Base-by-base conservation (phyloP, 1,284 basidiomycete genomes). In the Peniophora sp. region DNA sequence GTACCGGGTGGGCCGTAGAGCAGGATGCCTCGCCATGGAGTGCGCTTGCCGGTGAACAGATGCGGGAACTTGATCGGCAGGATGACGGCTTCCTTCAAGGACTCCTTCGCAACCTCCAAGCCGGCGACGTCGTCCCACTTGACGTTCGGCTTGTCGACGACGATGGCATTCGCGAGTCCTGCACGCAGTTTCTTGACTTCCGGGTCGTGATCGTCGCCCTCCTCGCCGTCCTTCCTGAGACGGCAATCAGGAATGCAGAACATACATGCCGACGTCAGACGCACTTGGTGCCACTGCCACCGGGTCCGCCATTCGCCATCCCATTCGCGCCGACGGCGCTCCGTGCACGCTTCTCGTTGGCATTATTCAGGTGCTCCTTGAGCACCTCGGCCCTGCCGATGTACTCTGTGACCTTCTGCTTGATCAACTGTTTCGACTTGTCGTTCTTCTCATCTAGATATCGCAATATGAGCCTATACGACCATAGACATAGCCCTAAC, bases 71-170 rank as follows among this genome's bases (percentile, higher is more conserved):
- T 98, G 78, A 98, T 97, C 5, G 96, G 96, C 20, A 99, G 75
- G 63, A 99, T 97, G 65, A 99, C 97, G 35, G 97, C 96, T 68
- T 99, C 96, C 68, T 99, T 98, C 60, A 99, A 72, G 11, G 96
- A 83, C 52, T 96, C 94, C 70, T 99, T 99, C 34, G 96, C 96
- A 37, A 83, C 87, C 61, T 93, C 90, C 8, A 99, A 78, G 48
- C 96, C 96, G 8, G 96, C 96, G 41, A 99, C 95, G 66, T 99
- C 96, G 64, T 98, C 94, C 96, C 96, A 99, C 61, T 85, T 86
- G 22, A 99, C 90, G 65, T 99, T 94, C 15, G 96, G 96, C 57
- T 86, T 97, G 71, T 99, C 97, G 11, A 88, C 80, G 15, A 99
- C 66, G 59, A 99, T 98, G 10, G 95, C 94, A 42, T 83, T 85